These are phyloP conservation scores for Termitomyces titanicus DNA, from an alignment of 768 basidiomycete species.

Conservation along the genomic window DNA sequence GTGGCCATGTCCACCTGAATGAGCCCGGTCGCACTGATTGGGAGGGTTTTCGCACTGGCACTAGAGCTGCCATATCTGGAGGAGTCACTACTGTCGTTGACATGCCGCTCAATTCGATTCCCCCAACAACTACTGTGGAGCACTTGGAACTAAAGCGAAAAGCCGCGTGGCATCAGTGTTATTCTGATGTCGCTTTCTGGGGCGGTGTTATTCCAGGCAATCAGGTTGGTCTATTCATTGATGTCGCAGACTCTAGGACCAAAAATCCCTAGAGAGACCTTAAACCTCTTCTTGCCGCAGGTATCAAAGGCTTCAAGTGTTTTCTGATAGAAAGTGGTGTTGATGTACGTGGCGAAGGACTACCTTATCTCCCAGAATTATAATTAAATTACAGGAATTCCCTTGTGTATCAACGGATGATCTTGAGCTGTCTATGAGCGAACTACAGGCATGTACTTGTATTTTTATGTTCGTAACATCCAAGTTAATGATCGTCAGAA, in stretches of 20 bases:
- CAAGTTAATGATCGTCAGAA: slow-evolving; percentile 37
- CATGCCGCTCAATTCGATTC: slow-evolving; percentile 98
- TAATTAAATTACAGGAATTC: slow-evolving; percentile 69
- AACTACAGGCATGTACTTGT: slow-evolving; percentile 54
- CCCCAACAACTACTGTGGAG: slow-evolving; percentile 84
- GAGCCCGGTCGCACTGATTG: slow-evolving; percentile 91
- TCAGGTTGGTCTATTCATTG: slow-evolving; percentile 43
- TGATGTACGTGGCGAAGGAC: slow-evolving; percentile 48
- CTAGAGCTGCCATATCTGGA: slow-evolving; percentile 84
- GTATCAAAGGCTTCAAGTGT: slow-evolving; percentile 96
- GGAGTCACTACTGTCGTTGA: slow-evolving; percentile 96
- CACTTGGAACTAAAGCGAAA: slow-evolving; percentile 70
- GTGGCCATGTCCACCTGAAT: slow-evolving; percentile 90
- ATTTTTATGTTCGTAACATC: not conserved
- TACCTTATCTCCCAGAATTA: slow-evolving; percentile 5
- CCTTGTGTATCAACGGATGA: slow-evolving; percentile 78
- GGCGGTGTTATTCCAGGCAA: slow-evolving; percentile 94
- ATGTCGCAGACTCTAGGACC: not conserved
- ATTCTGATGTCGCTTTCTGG: slow-evolving; percentile 88
- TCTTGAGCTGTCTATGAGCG: slow-evolving; percentile 64
- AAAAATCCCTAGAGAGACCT: slow-evolving; percentile 54
- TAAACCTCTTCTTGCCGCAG: slow-evolving; percentile 67
- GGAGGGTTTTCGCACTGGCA: slow-evolving; percentile 95
- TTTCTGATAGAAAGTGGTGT: slow-evolving; percentile 96
- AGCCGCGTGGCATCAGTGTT: slow-evolving; percentile 71